These are phyloP conservation scores for Kluyveromyces siamensis DNA, from an alignment of 805 yeast species.

Conservation along the genomic window DNA sequence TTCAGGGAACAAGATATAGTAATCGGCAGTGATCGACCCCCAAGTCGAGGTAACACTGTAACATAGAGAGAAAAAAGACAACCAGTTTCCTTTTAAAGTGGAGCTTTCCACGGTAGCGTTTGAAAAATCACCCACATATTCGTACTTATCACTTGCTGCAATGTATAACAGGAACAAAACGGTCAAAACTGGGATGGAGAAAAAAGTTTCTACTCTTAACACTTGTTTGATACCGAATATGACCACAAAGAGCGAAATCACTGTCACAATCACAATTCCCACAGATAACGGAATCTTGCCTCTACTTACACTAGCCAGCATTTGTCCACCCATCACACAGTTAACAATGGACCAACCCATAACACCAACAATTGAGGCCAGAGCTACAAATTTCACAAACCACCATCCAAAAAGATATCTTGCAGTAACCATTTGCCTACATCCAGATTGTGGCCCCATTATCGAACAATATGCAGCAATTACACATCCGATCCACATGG, in stretches of 20 bases:
- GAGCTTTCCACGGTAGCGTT: slow-evolving; percentile 25
- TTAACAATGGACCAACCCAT: slow-evolving; percentile 95
- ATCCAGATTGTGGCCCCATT: slow-evolving; percentile 87
- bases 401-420: slow-evolving; percentile 80
- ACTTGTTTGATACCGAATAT: slow-evolving; percentile 72
- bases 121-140: slow-evolving; percentile 23
- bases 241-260: slow-evolving; percentile 55
- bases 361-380: slow-evolving; percentile 65
- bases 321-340: slow-evolving; percentile 82
- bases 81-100: slow-evolving; percentile 56
- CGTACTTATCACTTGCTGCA: slow-evolving; percentile 41
- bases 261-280: slow-evolving; percentile 65
- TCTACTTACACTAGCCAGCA: slow-evolving; percentile 55
- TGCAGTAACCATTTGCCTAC: slow-evolving; percentile 81
- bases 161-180: slow-evolving; percentile 63
- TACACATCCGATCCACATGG: slow-evolving; percentile 58
- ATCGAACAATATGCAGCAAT: slow-evolving; percentile 77
- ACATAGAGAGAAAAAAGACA: slow-evolving; percentile 62
- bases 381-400: slow-evolving; percentile 66
- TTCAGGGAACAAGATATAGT: slow-evolving; percentile 74
- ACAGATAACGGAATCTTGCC: slow-evolving; percentile 60
- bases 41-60: slow-evolving; percentile 81
- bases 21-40: slow-evolving; percentile 84
- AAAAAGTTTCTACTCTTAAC: slow-evolving; percentile 53
- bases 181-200: slow-evolving; percentile 60